These are phyloP conservation scores for Saposhnikovia divaricata DNA, from an alignment of 129 eudicot genomes.

Conservation along the genomic window DNA sequence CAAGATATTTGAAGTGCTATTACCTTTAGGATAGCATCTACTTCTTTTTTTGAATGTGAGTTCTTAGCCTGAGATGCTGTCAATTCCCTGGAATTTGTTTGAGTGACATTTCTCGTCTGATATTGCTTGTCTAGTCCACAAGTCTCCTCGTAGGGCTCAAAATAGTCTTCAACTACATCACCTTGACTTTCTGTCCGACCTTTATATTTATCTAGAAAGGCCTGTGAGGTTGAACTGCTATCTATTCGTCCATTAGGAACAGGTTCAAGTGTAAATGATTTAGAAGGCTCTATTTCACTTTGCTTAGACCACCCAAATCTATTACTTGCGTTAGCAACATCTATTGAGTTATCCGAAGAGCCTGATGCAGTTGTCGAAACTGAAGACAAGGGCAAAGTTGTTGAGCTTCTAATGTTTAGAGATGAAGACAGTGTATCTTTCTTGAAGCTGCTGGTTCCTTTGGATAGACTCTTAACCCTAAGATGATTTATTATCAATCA, in stretches of 20 bases:
- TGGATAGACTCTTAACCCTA: constrained; percentile 72
- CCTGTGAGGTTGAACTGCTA: constrained; percentile 16
- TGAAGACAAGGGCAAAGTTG: constrained; percentile 29
- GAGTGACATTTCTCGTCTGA: constrained; percentile 7
- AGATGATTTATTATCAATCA: neutral
- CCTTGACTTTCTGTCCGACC: constrained; percentile 23
- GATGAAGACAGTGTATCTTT: constrained; percentile 42
- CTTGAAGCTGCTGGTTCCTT: constrained; percentile 48
- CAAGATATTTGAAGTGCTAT: neutral
- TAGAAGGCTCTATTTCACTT: constrained; percentile 28
- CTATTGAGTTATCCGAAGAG: constrained; percentile 25
- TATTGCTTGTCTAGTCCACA: constrained; percentile 15
- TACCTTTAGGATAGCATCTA: constrained; percentile 45
- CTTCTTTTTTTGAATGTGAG: constrained; percentile 27
- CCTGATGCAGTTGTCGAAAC: constrained; percentile 18
- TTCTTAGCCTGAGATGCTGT: constrained; percentile 10
- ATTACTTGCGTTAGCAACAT: constrained; percentile 23
- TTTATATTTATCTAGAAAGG: constrained; percentile 22
- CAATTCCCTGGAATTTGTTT: constrained; percentile 14
- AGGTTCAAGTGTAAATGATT: constrained; percentile 29
- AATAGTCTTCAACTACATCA: constrained; percentile 34
- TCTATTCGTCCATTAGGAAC: constrained; percentile 29
- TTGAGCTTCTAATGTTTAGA: constrained; percentile 34
- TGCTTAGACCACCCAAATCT: constrained; percentile 56
- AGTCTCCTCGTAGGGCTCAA: constrained; percentile 26